Base-by-base conservation (phyloP, 2,329 filamentous ascomycete genomes). In the Rutstroemia sp. region DNA sequence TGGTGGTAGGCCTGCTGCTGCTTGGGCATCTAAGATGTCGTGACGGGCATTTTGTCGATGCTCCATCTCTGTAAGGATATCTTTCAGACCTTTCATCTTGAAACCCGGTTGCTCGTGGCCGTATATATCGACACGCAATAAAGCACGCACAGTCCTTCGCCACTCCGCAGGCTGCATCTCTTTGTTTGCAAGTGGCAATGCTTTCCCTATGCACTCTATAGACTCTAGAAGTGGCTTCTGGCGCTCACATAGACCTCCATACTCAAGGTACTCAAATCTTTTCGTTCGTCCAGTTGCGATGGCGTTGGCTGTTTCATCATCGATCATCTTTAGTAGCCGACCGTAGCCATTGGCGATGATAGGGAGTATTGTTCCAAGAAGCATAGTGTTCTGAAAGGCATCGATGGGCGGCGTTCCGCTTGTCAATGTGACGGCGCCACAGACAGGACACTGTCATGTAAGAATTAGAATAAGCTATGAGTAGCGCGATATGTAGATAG, bases 121-220 rank as follows among this genome's bases (percentile, higher is more conserved):
- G 65, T 84, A 82, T 7, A 85, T 76, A 62, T 85, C 82, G 12
- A 79, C 63, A 57, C 76, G 76, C 17, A 85, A 69, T 56, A 85
- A 69, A 2, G 77, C 77, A 14, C 81, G 73, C 42, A 83, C 74
- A 2, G 74, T 73, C 7, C 73, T 71, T 38, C 80, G 72, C 82
- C 82, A 86, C 61, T 76, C 67, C 4, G 72, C 68, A 0, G 82
- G 80, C 27, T 77, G 72, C 69, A 84, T 74, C 44, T 73, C 68
- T 14, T 23, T 56, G 34, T 53, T 39, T 21, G 30, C 34, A 7
- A 48, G 17, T 23, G 44, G n/a, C 3, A 37, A 30, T 42, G 8
- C 17, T 9, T 48, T 19, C 10, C 44, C 38, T 16, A 57, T 37
- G 4, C n/a, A 41, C 8, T 37, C 44, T 12, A 61, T 50, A 14